These are phyloP conservation scores for Helianthus tuberosus DNA, from an alignment of 129 eudicot genomes.

Conservation along the genomic window DNA sequence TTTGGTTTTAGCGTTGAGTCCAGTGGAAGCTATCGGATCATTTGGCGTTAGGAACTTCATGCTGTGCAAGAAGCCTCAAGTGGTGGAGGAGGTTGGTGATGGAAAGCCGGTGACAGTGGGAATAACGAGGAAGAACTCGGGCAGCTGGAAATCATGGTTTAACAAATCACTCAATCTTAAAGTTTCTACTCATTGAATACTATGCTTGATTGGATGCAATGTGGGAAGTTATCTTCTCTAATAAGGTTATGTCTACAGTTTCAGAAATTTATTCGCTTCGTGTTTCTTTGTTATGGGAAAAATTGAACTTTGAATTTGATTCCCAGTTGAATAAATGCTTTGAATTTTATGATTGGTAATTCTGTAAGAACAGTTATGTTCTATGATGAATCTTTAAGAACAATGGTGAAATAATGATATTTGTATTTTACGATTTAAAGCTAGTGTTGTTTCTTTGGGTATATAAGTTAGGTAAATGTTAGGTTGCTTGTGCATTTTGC, in stretches of 20 bases:
- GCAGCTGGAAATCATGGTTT: slow-evolving; percentile 71
- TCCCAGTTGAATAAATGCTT: slow-evolving; percentile 23
- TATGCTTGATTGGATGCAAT: slow-evolving; percentile 9
- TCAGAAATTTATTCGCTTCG: slow-evolving; percentile 23
- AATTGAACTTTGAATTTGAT: slow-evolving; percentile 15
- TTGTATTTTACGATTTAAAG: neutral
- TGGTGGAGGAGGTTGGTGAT: slow-evolving; percentile 33
- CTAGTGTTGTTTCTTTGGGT: neutral
- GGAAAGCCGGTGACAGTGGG: slow-evolving; percentile 38
- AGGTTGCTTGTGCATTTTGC: neutral
- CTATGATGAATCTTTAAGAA: slow-evolving; percentile 8
- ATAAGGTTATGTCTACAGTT: neutral
- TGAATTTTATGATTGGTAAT: slow-evolving; percentile 12
- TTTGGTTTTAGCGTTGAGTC: slow-evolving; percentile 58
- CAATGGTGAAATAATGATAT: neutral
- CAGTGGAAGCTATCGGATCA: slow-evolving; percentile 78
- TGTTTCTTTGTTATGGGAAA: slow-evolving; percentile 23
- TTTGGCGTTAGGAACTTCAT: slow-evolving; percentile 76
- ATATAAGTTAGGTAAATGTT: neutral
- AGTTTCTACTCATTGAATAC: slow-evolving; percentile 62
- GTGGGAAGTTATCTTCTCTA: slow-evolving; percentile 19
- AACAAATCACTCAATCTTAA: slow-evolving; percentile 61
- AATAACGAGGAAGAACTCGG: slow-evolving; percentile 43
- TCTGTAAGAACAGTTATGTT: neutral
- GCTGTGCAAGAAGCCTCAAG: slow-evolving; percentile 85